phyloP scores from a whole-genome alignment of 495 filamentous ascomycete species.

The Aspergillus wentii region DNA sequence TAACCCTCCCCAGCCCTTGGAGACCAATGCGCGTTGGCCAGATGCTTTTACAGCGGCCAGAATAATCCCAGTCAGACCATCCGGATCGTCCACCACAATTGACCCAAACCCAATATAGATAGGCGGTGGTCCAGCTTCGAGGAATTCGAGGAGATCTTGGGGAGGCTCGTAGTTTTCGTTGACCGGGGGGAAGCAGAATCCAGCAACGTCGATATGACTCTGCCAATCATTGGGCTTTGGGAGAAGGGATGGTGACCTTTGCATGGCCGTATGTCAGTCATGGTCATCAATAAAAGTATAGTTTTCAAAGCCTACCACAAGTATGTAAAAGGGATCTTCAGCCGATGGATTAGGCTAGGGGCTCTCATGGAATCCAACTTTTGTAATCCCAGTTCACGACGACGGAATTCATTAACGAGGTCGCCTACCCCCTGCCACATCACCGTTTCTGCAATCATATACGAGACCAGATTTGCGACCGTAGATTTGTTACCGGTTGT shows the following conservation, averaged over 20 bases:
- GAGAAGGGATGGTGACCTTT: conserved; percentile 67
- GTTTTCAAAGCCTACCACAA: too few species aligned
- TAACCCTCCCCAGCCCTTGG: conserved; percentile 76
- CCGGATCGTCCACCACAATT: conserved; percentile 73
- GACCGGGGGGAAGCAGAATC: conserved; percentile 68
- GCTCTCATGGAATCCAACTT: conserved; percentile 63
- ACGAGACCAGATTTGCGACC: conserved; percentile 69
- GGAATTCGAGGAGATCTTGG: conserved; percentile 56
- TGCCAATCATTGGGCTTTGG: conserved; percentile 76
- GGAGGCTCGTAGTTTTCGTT: conserved; percentile 61
- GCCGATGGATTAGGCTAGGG: conserved; percentile 57
- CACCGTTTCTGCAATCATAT: conserved; percentile 76
- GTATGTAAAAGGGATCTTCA: conserved; percentile 74
- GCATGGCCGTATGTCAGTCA: too few species aligned
- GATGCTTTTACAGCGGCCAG: conserved; percentile 61
- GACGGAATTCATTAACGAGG: conserved; percentile 68
- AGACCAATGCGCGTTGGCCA: conserved; percentile 70
- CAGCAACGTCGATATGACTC: conserved; percentile 62
- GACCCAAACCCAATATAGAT: conserved; percentile 82
- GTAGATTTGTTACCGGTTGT: conserved; percentile 47
- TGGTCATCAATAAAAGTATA: too few species aligned
- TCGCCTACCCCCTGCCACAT: conserved; percentile 79
- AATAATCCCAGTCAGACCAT: conserved; percentile 59
- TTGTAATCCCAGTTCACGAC: conserved; percentile 60
- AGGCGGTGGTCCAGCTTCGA: conserved; percentile 61